A percentile compares a stretch with the other conserved stretches of the same genome.
phyloP scores from a whole-genome alignment of 108 stramenopile species.

The Ochromonas danica region DNA sequence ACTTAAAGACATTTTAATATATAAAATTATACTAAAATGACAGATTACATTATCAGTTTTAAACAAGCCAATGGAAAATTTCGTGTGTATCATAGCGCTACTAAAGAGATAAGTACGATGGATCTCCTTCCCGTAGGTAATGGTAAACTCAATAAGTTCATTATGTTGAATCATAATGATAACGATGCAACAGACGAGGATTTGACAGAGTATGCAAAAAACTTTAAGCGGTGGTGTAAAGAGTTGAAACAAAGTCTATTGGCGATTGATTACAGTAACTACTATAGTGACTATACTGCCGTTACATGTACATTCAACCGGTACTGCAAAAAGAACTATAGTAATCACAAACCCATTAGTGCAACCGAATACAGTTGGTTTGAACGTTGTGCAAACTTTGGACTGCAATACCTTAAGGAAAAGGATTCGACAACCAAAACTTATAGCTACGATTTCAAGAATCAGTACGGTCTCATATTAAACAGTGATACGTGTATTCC shows the following conservation, averaged over 20 bases:
- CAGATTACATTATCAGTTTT: too few species aligned
- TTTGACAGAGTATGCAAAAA: neutral
- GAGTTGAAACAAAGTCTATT: neutral
- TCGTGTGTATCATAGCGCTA: neutral
- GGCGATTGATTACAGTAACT: neutral
- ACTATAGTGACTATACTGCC: neutral
- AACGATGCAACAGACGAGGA: neutral
- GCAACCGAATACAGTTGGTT: constrained; percentile 20
- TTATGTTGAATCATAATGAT: too few species aligned
- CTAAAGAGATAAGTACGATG: too few species aligned
- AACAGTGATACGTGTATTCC: constrained; percentile 4
- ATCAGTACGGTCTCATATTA: neutral
- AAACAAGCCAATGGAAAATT: neutral
- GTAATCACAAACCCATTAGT: constrained; percentile 11
- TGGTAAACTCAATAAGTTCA: too few species aligned
- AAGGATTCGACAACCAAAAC: neutral
- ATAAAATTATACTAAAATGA: too few species aligned
- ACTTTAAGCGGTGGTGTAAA: neutral
- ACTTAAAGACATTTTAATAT: neutral
- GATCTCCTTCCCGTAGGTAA: too few species aligned
- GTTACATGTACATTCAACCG: constrained; percentile 5
- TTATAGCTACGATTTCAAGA: constrained; percentile 6
- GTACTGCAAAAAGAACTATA: neutral
- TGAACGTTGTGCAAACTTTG: constrained; percentile 16
- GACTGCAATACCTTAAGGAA: neutral